These are phyloP conservation scores for Aspergillus saccharolyticus DNA, from an alignment of 495 filamentous ascomycete genomes.

Conservation along the genomic window DNA sequence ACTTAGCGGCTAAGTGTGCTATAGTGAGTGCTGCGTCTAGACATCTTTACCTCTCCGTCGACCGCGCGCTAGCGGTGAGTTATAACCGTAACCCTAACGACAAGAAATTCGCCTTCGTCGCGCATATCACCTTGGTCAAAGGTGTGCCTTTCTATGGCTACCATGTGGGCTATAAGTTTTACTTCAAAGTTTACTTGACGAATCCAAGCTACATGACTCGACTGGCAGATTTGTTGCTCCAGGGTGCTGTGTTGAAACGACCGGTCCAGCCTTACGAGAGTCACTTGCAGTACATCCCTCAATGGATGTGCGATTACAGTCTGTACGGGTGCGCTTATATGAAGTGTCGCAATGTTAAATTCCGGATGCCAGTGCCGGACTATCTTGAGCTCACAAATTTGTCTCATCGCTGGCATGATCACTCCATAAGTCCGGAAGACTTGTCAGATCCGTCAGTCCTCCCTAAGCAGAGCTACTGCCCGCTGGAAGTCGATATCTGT, in stretches of 20 bases:
- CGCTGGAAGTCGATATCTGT: constrained; percentile 82
- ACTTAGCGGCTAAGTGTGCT: constrained; percentile 19
- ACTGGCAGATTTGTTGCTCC: constrained; percentile 76
- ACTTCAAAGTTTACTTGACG: constrained; percentile 89
- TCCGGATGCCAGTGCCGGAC: constrained; percentile 71
- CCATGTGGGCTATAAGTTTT: constrained; percentile 85
- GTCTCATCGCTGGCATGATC: constrained; percentile 73
- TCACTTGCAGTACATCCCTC: constrained; percentile 83
- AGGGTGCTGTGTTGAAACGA: constrained; percentile 78
- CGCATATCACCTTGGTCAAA: constrained; percentile 85
- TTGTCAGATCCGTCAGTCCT: constrained; percentile 57
- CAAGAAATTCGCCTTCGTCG: constrained; percentile 67
- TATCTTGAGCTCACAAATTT: constrained; percentile 52
- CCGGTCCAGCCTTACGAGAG: constrained; percentile 88
- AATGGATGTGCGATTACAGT: constrained; percentile 98
- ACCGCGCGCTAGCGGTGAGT: constrained; percentile 75
- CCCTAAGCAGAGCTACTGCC: constrained; percentile 78
- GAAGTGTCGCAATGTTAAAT: constrained; percentile 60
- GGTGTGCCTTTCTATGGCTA: constrained; percentile 94
- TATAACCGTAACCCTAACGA: constrained; percentile 72
- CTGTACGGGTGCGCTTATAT: constrained; percentile 90
- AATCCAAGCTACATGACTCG: constrained; percentile 78
- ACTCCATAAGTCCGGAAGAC: constrained; percentile 50
- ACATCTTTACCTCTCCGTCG: constrained; percentile 71
- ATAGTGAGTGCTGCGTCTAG: constrained; percentile 66